phyloP scores from a whole-genome alignment of 2,329 filamentous ascomycete genomes.

The Alternaria sp. region DNA sequence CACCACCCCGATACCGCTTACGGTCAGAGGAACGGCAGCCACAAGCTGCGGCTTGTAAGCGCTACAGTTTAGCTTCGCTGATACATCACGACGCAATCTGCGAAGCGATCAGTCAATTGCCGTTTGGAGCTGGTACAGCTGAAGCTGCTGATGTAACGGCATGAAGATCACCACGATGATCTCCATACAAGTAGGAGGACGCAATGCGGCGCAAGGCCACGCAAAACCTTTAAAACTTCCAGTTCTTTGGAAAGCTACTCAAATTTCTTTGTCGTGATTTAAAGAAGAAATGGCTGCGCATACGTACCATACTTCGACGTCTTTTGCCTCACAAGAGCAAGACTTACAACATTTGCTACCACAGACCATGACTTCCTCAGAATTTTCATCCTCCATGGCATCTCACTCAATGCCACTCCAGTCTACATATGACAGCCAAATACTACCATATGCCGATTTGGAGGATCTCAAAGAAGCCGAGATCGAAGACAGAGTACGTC shows the following conservation, averaged over 20 bases:
- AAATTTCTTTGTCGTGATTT: not conserved
- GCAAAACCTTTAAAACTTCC: not conserved
- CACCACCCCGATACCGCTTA: constrained; percentile 19
- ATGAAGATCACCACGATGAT: not conserved
- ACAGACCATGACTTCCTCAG: not conserved
- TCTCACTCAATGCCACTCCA: constrained; percentile 30
- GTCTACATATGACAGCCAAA: constrained; percentile 11
- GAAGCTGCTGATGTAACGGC: constrained; percentile 2
- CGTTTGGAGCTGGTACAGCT: not conserved
- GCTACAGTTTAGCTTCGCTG: constrained; percentile 17
- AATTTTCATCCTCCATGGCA: not conserved
- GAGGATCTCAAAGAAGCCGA: constrained; percentile 26
- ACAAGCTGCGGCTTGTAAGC: constrained; percentile 24
- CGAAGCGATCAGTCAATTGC: constrained; percentile 8
- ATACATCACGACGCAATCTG: not conserved
- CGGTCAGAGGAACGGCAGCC: constrained; percentile 15
- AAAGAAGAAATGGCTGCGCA: not conserved
- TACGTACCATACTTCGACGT: not conserved
- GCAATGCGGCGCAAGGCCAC: not conserved
- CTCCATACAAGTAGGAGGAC: not conserved
- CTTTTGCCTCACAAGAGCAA: not conserved
- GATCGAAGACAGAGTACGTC: constrained; percentile 32
- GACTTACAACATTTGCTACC: constrained; percentile 4
- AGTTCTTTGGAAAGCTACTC: not conserved
- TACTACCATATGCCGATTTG: constrained; percentile 22